phyloP scores from a whole-genome alignment of 1,284 basidiomycete species.

The Heterobasidion irregulare region DNA sequence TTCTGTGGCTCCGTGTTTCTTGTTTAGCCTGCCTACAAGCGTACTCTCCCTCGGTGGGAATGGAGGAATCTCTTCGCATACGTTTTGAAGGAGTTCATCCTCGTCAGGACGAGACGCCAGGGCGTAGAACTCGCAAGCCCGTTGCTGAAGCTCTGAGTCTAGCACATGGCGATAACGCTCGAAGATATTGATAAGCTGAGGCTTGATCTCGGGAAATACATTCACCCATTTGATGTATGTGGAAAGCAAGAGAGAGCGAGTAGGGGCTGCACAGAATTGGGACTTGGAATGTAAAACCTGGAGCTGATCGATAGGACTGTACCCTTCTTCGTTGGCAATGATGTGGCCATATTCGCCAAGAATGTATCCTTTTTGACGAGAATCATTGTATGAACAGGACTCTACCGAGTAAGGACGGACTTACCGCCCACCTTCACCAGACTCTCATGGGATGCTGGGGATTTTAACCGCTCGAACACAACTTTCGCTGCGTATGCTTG shows the following conservation, averaged over 20 bases:
- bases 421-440: conserved; percentile 93
- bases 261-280: conserved; percentile 89
- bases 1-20: conserved; percentile 83
- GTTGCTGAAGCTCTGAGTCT: conserved; percentile 97
- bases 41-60: conserved; percentile 94
- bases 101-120: conserved; percentile 77
- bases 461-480: conserved; percentile 86
- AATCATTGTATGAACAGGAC: neutral
- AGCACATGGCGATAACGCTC: conserved; percentile 96
- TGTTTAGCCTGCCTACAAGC: conserved; percentile 78
- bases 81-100: conserved; percentile 87
- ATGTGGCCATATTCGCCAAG: conserved; percentile 97
- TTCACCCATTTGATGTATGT: conserved; percentile 99
- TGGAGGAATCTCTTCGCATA: conserved; percentile 99
- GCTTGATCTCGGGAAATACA: conserved; percentile 97
- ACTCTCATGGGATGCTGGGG: conserved; percentile 91
- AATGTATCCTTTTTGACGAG: conserved; percentile 68
- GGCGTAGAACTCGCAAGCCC: conserved; percentile 94
- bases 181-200: conserved; percentile 90
- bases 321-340: conserved; percentile 90
- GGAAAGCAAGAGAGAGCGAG: conserved; percentile 87
- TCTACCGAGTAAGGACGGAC: conserved; percentile 11
- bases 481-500: conserved; percentile 93
- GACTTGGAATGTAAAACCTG: conserved; percentile 92
- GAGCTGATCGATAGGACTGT: conserved; percentile 94